These are phyloP conservation scores for Magnaporthiopsis rhizophila DNA, from an alignment of 2,329 filamentous ascomycete genomes.

Conservation along the genomic window DNA sequence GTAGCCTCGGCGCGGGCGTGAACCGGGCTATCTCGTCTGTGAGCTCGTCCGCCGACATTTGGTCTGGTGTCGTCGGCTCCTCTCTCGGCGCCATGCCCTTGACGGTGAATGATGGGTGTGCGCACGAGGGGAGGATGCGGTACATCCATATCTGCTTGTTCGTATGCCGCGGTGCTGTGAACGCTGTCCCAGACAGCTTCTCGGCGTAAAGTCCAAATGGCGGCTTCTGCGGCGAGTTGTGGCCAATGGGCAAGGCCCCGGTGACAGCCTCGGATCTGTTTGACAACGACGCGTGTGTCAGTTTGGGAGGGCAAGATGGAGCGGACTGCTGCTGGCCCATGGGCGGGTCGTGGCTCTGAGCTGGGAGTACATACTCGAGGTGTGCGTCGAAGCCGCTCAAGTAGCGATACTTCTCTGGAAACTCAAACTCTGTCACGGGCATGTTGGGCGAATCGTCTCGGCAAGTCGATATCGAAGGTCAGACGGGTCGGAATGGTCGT, in stretches of 20 bases:
- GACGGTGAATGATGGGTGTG: constrained; percentile 48
- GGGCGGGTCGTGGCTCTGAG: background rate
- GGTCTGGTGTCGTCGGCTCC: constrained; percentile 6
- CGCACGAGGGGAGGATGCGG: constrained; percentile 56
- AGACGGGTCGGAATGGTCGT: too few species aligned
- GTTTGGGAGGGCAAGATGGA: background rate
- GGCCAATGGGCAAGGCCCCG: constrained; percentile 63
- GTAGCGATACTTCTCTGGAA: constrained; percentile 58
- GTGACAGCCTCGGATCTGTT: constrained; percentile 65
- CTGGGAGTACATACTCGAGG: constrained; percentile 52
- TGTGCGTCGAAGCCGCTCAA: constrained; percentile 70
- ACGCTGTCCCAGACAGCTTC: constrained; percentile 63
- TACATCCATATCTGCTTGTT: constrained; percentile 68
- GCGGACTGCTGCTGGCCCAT: background rate
- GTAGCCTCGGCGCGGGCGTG: constrained; percentile 24
- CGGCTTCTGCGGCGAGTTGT: constrained; percentile 75
- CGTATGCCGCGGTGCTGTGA: constrained; percentile 59
- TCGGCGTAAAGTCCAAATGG: constrained; percentile 74
- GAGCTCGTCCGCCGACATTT: background rate
- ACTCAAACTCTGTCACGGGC: constrained; percentile 40
- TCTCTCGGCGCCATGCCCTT: constrained; percentile 23
- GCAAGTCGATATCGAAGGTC: too few species aligned
- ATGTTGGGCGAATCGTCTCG: constrained; percentile 22
- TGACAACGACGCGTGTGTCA: background rate
- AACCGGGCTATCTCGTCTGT: background rate